Evolutionary conservation across 2,329 filamentous ascomycete species (phyloP), one percentile per base, ranked within the genome.

Genomic region (Scopulariopsis brevicaulis): DNA sequence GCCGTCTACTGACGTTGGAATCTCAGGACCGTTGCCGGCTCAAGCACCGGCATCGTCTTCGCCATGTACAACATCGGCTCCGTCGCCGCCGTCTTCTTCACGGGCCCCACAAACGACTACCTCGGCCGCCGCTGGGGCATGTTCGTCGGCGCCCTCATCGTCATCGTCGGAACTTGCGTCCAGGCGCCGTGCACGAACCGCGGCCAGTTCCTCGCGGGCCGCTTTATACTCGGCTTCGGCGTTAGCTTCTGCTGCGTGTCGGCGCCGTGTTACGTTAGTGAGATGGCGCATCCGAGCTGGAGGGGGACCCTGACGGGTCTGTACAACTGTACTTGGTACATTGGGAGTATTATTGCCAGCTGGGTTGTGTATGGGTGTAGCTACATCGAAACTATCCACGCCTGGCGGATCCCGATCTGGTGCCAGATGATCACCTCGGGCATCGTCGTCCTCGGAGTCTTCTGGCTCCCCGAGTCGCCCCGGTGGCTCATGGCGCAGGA

Each of bases 401-500:
- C 69, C 11, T 72, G 70, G 70, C 64, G 69, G 24, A 66, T 71
- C 3, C 68, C 69, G 0, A 69, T 65, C 0, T 59, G 68, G 0
- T 59, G 68, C 0, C 67, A 69, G 43, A 64, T 65, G 59, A 60
- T 54, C 0, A 63, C 64, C 0, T 57, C 62, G 8, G 4, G 63
- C 0, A 58, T 65, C 2, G 60, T 63, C 18, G 56, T 65, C 43
- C 20, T 62, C 4, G 53, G 60, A 1, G 43, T 77, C 4, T 81
- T 75, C 58, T 75, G 83, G 61, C 70, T 87, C n/a, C 85, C 85
- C 5, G 85, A 89, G 69, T 84, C 80, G 0, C 85, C 85, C 0
- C 77, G 85, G 61, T 89, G 78, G 72, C 77, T 88, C 15, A 75
- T 86, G 63, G 75, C 78, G 64, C 83, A 84, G 69, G 84, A 85